Percentiles rank a stretch among this genome's conserved stretches.
phyloP scores from a whole-genome alignment of 1,284 basidiomycete genomes.

The Sphaerobolus stellatus region DNA sequence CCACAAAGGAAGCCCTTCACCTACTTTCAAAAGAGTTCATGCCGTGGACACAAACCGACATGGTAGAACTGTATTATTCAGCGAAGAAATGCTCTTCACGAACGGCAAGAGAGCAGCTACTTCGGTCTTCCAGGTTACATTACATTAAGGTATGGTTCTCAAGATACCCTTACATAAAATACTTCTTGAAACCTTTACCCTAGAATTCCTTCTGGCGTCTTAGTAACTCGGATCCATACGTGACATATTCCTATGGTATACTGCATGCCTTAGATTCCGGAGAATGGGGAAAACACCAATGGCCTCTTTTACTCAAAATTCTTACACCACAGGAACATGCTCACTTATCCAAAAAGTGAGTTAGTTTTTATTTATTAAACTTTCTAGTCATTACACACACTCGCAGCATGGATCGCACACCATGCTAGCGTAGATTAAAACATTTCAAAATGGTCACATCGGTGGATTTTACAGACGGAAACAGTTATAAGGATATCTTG shows the following conservation, averaged over 20 bases:
- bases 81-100: too few relatives aligned
- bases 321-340: neutral
- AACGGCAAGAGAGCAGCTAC: too few relatives aligned
- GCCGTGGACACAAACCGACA: too few relatives aligned
- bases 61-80: too few relatives aligned
- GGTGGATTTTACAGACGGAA: neutral
- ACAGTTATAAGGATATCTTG: neutral
- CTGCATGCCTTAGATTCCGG: neutral
- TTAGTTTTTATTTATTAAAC: neutral
- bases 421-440: neutral
- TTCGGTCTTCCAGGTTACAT: too few relatives aligned
- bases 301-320: neutral
- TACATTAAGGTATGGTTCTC: too few relatives aligned
- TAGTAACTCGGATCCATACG: neutral
- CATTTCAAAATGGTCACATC: neutral
- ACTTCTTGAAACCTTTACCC: too few relatives aligned
- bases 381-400: neutral
- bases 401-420: neutral
- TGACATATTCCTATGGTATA: neutral
- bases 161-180: too few relatives aligned
- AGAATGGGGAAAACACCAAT: neutral
- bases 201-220: neutral
- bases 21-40: too few relatives aligned
- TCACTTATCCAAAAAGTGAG: neutral
- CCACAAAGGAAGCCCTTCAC: constrained; percentile 21